Percentiles rank a stretch among this genome's conserved stretches.
Conservation (phyloP, 1,139 yeast genomes). For the Candida mesenterica region DNA sequence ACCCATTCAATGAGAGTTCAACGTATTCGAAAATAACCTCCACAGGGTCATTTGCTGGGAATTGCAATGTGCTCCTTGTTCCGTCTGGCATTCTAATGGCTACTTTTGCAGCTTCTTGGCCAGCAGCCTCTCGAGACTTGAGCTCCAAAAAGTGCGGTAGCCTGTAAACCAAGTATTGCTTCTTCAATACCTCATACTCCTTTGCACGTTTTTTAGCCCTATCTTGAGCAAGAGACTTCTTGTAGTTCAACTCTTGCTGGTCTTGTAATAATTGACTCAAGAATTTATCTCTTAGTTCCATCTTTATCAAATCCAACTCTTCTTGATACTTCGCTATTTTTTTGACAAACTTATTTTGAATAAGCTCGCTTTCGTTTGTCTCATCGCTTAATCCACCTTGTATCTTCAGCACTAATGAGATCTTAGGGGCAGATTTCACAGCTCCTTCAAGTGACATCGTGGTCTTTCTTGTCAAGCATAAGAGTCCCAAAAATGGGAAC, state of each 20-base stretch:
- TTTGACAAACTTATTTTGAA: constrained; percentile 39
- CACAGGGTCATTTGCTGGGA: constrained; percentile 44
- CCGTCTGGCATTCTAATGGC: constrained; percentile 62
- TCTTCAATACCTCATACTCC: constrained; percentile 21
- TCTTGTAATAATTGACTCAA: constrained; percentile 59
- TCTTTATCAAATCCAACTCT: constrained; percentile 54
- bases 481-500: constrained; percentile 76
- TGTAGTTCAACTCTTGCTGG: constrained; percentile 79
- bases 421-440: constrained; percentile 48
- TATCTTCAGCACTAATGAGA: constrained; percentile 62
- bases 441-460: constrained; percentile 63
- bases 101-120: constrained; percentile 38
- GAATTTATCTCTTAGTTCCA: constrained; percentile 61
- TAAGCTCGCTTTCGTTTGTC: constrained; percentile 24
- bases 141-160: constrained; percentile 44
- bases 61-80: constrained; percentile 44
- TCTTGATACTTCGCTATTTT: constrained; percentile 59
- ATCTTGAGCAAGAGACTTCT: constrained; percentile 63
- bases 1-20: constrained; percentile 38
- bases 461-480: constrained; percentile 54
- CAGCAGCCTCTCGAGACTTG: constrained; percentile 26
- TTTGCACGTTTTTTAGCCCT: constrained; percentile 33
- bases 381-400: constrained; percentile 58
- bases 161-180: constrained; percentile 43
- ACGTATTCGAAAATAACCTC: constrained; percentile 62